Conservation (phyloP, 352 stramenopile genomes). For the Globisporangium cylindrosporum region DNA sequence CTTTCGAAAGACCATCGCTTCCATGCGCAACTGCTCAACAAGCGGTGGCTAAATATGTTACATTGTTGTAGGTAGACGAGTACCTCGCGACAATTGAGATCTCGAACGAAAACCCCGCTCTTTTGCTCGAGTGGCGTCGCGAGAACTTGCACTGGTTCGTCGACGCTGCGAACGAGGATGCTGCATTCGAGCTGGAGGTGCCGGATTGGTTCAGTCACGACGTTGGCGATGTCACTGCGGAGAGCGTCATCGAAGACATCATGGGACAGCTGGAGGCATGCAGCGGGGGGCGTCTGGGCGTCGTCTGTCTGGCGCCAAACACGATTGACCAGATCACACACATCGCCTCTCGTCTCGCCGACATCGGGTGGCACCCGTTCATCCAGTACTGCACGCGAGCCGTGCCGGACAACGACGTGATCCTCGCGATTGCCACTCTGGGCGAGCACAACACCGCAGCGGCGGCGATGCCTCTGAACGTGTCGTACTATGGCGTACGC, state of each 20-base stretch:
- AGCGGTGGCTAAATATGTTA: background rate
- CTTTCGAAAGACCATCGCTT: background rate
- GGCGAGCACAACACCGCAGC: background rate
- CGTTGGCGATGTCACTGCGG: background rate
- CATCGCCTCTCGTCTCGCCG: background rate
- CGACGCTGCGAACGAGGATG: background rate
- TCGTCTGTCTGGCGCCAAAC: constrained; percentile 1
- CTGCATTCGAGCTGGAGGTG: background rate
- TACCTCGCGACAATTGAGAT: background rate
- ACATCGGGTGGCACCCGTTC: background rate
- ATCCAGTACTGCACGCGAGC: background rate
- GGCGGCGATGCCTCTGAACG: background rate
- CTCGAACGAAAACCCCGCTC: background rate
- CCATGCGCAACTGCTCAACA: background rate
- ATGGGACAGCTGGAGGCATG: background rate
- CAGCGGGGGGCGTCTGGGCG: background rate
- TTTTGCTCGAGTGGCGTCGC: background rate
- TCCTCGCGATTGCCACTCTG: constrained; percentile 1
- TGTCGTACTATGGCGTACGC: constrained; percentile 3
- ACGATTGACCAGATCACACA: background rate
- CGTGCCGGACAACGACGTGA: background rate
- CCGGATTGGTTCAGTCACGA: background rate
- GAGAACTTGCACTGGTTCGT: background rate
- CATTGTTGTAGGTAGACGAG: background rate
- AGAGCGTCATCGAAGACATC: constrained; percentile 3